Evolutionary conservation across 2,329 filamentous ascomycete genomes (phyloP).

Genomic region (Chaetomium sp.): DNA sequence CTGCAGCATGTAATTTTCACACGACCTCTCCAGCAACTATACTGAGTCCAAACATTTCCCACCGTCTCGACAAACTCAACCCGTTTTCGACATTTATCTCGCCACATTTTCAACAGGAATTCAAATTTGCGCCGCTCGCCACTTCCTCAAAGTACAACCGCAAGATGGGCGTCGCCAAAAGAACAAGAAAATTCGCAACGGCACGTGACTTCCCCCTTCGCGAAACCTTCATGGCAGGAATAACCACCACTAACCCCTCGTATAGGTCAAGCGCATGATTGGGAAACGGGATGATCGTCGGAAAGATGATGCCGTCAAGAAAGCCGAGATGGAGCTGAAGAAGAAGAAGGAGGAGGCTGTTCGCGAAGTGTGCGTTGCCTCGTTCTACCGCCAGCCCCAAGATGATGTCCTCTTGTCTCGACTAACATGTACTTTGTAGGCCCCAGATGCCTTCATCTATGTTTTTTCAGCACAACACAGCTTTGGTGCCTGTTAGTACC

Average conservation of each 20-base stretch:
- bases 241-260: constrained; percentile 11
- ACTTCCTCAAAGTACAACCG: not conserved
- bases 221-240: not conserved
- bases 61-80: too few relatives aligned
- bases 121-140: not conserved
- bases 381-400: not conserved
- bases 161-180: constrained; percentile 80
- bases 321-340: constrained; percentile 34
- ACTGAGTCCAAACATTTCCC: too few relatives aligned
- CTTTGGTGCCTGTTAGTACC: constrained; percentile 56
- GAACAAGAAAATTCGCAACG: constrained; percentile 79
- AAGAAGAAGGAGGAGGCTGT: constrained; percentile 49
- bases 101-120: not conserved
- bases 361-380: constrained; percentile 56
- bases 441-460: constrained; percentile 75
- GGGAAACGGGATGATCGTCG: constrained; percentile 72
- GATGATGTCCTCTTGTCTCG: not conserved
- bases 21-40: too few relatives aligned
- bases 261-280: constrained; percentile 71
- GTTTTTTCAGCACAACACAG: constrained; percentile 86
- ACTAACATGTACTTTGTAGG: constrained; percentile 28
- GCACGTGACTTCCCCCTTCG: constrained; percentile 18
- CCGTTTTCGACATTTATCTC: not conserved
- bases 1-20: too few relatives aligned
- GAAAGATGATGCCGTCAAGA: constrained; percentile 50